Base-by-base conservation (phyloP, 2,329 filamentous ascomycete genomes). In the Cladosporium oxysporum region DNA sequence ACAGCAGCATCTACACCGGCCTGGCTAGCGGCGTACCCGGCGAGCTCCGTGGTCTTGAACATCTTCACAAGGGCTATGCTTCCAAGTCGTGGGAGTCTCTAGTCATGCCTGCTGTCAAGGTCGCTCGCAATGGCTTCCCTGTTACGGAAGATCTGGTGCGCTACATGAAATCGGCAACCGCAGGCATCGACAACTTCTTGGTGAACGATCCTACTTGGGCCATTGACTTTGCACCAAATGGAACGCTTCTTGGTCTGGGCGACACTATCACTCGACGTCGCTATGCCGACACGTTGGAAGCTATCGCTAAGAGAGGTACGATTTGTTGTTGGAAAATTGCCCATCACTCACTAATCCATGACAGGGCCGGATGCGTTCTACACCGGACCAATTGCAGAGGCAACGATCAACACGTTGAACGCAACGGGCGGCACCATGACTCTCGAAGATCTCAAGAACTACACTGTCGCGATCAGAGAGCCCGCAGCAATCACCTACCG, bases 221-320 rank as follows among this genome's bases (percentile, higher is more conserved):
- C 0, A 77, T 91, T 58, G 94, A 97, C 75, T 97, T 97, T 79
- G 93, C 92, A 2, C 92, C 92, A 0, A 88, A 93, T 67, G 94
- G 93, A 3, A 89, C 84, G 0, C 81, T 91, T 2, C 72, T 97
- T 0, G 81, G 84, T 21, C 78, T 93, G 2, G 92, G 91, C 21
- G 91, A 96, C 58, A 89, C 79, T 0, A 92, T 98, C 73, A 93
- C 90, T 0, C 84, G 93, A 53, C 90, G 89, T 73, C 86, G 93
- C 66, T 96, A 93, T 74, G 93, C 91, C 71, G 75, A 91, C 67
- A 92, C 93, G 0, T 84, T 98, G 0, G 88, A 94, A 74, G 85
- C 83, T 0, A 92, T 98, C 69, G 92, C 91, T 1, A 79, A 88
- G 4, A 71, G 89, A 37, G 94, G 94, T 0, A 33, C 23, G 50